Conservation (phyloP, 352 stramenopile species). For the Phytophthora pistaciae region DNA sequence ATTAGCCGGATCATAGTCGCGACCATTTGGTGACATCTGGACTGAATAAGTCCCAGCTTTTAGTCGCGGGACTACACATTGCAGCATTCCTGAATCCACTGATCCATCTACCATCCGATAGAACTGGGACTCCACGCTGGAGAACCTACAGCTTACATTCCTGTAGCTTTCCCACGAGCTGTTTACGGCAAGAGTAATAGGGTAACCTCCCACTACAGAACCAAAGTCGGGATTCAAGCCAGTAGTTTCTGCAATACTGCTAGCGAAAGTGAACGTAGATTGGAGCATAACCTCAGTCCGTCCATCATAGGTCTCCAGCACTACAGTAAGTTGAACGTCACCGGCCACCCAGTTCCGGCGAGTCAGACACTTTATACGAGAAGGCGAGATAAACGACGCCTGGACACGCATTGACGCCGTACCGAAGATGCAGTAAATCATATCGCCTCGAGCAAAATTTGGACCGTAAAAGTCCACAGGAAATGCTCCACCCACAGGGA, state of each 20-base stretch:
- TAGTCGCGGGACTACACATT: slow-evolving; percentile 36
- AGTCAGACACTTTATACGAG: slow-evolving; percentile 37
- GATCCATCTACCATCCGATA: slow-evolving; percentile 3
- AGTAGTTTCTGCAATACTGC: slow-evolving; percentile 8
- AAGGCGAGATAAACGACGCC: slow-evolving; percentile 31
- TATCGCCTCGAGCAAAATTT: slow-evolving; percentile 30
- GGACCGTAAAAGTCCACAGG: slow-evolving; percentile 35
- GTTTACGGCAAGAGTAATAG: slow-evolving; percentile 26
- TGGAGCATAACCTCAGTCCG: slow-evolving; percentile 32
- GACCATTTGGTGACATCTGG: slow-evolving; percentile 47
- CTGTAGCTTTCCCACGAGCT: slow-evolving; percentile 11
- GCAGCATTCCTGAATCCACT: slow-evolving; percentile 7
- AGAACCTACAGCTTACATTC: slow-evolving; percentile 39
- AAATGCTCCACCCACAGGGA: slow-evolving; percentile 25
- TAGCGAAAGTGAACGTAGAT: slow-evolving; percentile 30
- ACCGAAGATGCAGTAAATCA: slow-evolving; percentile 44
- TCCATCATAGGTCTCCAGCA: slow-evolving; percentile 18
- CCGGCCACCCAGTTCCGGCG: slow-evolving; percentile 11
- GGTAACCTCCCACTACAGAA: slow-evolving; percentile 34
- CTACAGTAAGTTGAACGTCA: slow-evolving; percentile 26
- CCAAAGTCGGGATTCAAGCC: slow-evolving; percentile 38
- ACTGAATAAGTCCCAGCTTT: slow-evolving; percentile 37
- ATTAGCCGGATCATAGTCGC: slow-evolving; percentile 34
- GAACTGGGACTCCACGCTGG: slow-evolving; percentile 9
- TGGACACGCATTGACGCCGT: slow-evolving; percentile 11